Percentiles rank a stretch among this genome's conserved stretches.
Conservation (phyloP, 2,329 filamentous ascomycete species). For the Penicillium sp. region DNA sequence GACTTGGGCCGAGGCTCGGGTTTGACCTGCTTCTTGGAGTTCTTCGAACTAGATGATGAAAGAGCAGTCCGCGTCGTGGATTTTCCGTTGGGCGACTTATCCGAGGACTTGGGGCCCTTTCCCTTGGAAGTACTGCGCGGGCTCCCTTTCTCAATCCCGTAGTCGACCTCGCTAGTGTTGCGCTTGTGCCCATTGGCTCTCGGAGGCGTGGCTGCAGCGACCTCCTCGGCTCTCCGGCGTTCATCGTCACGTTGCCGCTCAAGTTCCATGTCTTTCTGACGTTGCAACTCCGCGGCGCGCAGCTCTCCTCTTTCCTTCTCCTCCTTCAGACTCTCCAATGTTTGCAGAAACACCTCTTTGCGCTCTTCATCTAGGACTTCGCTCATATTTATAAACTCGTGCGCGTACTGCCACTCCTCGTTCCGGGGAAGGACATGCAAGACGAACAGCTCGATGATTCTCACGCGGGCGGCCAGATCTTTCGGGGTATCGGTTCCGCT, state of each 20-base stretch:
- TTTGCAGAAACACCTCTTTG: constrained; percentile 80
- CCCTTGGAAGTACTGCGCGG: constrained; percentile 30
- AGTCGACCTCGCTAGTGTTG: constrained; percentile 63
- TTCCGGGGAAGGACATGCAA: constrained; percentile 91
- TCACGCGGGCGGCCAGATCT: constrained; percentile 77
- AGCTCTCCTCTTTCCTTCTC: constrained; percentile 71
- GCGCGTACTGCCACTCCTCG: constrained; percentile 91
- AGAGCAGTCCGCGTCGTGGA: constrained; percentile 29
- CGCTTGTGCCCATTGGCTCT: constrained; percentile 41
- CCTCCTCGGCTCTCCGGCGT: constrained; percentile 34
- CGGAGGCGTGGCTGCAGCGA: constrained; percentile 39
- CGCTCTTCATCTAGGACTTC: constrained; percentile 88
- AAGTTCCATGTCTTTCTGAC: constrained; percentile 55
- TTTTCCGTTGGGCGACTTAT: constrained; percentile 26
- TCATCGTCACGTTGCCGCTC: constrained; percentile 46
- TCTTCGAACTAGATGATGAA: constrained; percentile 34
- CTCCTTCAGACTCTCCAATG: constrained; percentile 75
- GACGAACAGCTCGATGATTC: constrained; percentile 91
- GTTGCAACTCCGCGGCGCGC: constrained; percentile 57
- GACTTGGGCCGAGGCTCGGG: constrained; percentile 29
- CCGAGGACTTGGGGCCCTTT: constrained; percentile 16
- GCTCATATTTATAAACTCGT: constrained; percentile 81
- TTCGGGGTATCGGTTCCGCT: constrained; percentile 75
- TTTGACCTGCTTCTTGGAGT: constrained; percentile 38
- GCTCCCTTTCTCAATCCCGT: constrained; percentile 58